phyloP scores from a whole-genome alignment of 2,329 filamentous ascomycete genomes.

The Penicillium vulpinum region DNA sequence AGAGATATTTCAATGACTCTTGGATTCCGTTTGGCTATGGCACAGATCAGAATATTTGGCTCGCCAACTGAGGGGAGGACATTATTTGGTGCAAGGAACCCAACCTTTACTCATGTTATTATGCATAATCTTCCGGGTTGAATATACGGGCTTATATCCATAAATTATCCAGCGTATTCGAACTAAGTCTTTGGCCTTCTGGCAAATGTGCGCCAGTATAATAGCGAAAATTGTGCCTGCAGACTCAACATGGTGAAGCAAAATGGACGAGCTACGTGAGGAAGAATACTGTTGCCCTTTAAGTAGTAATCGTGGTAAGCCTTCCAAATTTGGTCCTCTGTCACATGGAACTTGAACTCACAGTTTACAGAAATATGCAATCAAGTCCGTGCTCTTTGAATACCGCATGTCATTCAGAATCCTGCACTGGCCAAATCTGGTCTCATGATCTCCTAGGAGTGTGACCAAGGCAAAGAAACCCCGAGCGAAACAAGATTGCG shows the following conservation, averaged over 20 bases:
- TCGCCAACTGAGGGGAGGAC: not conserved
- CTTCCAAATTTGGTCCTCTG: too few relatives aligned
- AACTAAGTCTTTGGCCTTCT: not conserved
- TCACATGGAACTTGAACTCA: not conserved
- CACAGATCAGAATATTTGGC: constrained; percentile 20
- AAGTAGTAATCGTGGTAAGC: not conserved
- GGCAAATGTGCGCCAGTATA: too few relatives aligned
- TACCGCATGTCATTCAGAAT: not conserved
- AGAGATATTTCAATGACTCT: constrained; percentile 26
- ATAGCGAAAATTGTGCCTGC: not conserved
- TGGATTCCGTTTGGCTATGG: constrained; percentile 28
- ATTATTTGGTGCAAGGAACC: not conserved
- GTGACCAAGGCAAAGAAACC: not conserved
- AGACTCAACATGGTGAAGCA: too few relatives aligned
- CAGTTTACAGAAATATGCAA: too few relatives aligned
- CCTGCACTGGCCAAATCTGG: not conserved
- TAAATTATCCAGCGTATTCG: fast-evolving
- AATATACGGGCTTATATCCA: not conserved
- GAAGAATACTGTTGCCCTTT: not conserved
- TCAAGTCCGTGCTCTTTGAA: not conserved
- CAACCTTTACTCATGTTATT: not conserved
- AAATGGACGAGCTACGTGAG: not conserved
- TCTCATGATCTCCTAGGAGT: not conserved
- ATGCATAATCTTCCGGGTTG: not conserved
- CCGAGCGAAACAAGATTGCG: not conserved